phyloP scores from a whole-genome alignment of 202 grass and related monocot species.

The Brachypodium distachyon region DNA sequence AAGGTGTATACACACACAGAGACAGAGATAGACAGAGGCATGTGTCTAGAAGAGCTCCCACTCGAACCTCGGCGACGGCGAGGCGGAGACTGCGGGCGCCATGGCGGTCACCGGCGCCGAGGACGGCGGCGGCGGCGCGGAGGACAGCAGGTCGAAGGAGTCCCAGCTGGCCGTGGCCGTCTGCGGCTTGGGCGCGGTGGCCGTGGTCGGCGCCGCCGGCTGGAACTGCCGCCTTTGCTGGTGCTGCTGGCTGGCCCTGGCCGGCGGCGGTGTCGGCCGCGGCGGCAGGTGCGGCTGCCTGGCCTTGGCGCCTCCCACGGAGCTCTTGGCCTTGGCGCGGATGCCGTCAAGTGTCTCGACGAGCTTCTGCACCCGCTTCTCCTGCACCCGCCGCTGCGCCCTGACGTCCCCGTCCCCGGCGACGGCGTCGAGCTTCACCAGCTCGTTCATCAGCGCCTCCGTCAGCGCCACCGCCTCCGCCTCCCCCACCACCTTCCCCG shows the following conservation, averaged over 20 bases:
- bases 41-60: constrained; percentile 93
- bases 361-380: constrained; percentile 80
- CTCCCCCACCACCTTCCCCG: constrained; percentile 74
- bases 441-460: constrained; percentile 79
- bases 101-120: constrained; percentile 45
- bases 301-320: no score
- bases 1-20: constrained; percentile 8
- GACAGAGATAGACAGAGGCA: no score
- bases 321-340: constrained; percentile 54
- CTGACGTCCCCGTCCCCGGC: constrained; percentile 69
- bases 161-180: constrained; percentile 70
- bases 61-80: constrained; percentile 59
- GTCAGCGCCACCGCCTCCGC: constrained; percentile 50
- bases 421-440: constrained; percentile 73
- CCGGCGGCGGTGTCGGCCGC: constrained; percentile 24
- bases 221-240: constrained; percentile 43
- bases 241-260: no score
- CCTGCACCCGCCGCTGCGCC: constrained; percentile 46
- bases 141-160: constrained; percentile 81
- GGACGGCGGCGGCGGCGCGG: constrained; percentile 50
- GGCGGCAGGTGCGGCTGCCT: constrained; percentile 27
- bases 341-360: constrained; percentile 81
- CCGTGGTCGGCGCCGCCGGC: constrained; percentile 22
- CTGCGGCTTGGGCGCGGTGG: constrained; percentile 13
- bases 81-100: constrained; percentile 44